Base-by-base conservation (phyloP, 345 rosid species). In the Triadica sebifera region DNA sequence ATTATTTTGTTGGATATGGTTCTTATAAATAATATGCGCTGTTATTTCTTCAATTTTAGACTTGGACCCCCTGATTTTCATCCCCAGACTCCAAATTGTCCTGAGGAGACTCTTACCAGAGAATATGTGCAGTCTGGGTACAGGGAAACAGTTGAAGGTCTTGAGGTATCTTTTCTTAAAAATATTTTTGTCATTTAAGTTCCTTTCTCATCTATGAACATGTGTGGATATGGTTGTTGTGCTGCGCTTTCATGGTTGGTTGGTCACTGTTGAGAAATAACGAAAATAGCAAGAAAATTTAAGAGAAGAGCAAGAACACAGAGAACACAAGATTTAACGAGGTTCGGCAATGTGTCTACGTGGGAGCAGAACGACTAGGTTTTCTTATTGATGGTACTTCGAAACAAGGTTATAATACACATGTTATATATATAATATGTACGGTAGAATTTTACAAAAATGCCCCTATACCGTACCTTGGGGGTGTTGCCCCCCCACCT, bases 21-120 rank as follows among this genome's bases (percentile, higher is more conserved):
- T 77, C 69, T 75, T 77, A 65, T 81, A 34, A 71, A 51, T 57
- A 2, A 5, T 3, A 34, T 75, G 2, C 45, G 39, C 37, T 22
- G 49, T 75, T 81, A 66, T 25, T 17, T 20, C 78, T 82, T 57
- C 7, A 24, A 55, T 65, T 22, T 76, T 84, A 96, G 99, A 81
- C 89, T 96, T 69, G 99, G 97, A 69, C 97, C 98, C 9, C 97
- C 99, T 16, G 99, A 96, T 78, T 96, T 84, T 85, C 91, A 89
- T 71, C 99, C 97, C 29, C 99, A 91, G 73, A 86, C 91, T 69
- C 88, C 88, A 66, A 86, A 76, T 84, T 96, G 97, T 70, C 93
- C 98, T 0, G 99, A 96, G 84, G 99, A 96, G 87, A 93, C 91
- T 59, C 85, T 96, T 52, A 90, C 90, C 38, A 86, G 81, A 74